Base-by-base conservation (phyloP, 768 basidiomycete species). In the Rhizopogon vulgaris region DNA sequence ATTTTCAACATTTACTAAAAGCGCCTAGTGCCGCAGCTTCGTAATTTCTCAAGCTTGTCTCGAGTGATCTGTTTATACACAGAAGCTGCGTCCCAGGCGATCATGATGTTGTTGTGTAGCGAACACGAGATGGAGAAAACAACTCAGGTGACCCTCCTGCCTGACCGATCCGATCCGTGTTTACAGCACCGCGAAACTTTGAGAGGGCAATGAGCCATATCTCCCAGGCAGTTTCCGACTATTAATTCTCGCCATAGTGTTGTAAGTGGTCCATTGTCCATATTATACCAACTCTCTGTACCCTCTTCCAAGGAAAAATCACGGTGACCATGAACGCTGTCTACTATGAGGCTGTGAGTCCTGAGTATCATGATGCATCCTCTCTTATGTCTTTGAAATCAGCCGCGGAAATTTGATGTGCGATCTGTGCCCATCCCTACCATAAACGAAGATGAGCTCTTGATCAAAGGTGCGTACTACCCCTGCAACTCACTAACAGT, bases 331-430 rank as follows among this genome's bases (percentile, higher is more conserved):
- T 78, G 77, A 73, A 79, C 42, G 77, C 78, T 28, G 70, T 79
- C 36, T 77, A 69, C 53, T 78, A 80, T 61, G 70, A 67, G 52
- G 70, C 69, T 41, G 76, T 76, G 58, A 53, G 61, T 37, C 14
- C 38, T 46, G 12, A 32, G 28, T 38, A 40, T 45, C 38, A 24
- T 25, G 41, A 15, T 38, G 39, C 41, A 6, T 38, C 17, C 22
- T 8, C 15, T 39, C 32, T 30, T 22, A 30, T 15, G 22, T 17
- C 38, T 17, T 12, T 51, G 36, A 1, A 4, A n/a, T 43, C 17
- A 78, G 78, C 73, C 80, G 30, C 69, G 69, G 48, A 63, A 80
- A 46, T 78, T 83, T 48, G 76, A 78, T 53, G 73, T 82, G 54
- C 73, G 75, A 57, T 70, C 68, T 12, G 75, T 77, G 10, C 73